Percentiles rank a stretch among this genome's conserved stretches.
Evolutionary conservation across 2,329 filamentous ascomycete genomes (phyloP).

Genomic region (Emergomyces orientalis): DNA sequence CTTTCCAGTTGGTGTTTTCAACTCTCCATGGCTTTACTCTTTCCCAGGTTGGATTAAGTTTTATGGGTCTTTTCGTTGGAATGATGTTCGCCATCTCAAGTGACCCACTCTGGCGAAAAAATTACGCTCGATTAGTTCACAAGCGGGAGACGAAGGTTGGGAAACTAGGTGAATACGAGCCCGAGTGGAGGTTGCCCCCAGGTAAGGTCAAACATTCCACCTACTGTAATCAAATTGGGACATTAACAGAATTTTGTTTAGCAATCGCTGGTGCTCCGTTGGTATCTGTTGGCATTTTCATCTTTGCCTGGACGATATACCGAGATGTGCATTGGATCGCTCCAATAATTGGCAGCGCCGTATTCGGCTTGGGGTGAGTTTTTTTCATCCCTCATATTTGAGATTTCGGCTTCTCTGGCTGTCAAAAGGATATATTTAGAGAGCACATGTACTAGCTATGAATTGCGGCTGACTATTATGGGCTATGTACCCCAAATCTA

Average conservation of each 20-base stretch:
- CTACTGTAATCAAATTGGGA: background rate
- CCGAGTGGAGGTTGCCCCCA: conserved; percentile 75
- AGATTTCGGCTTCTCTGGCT: background rate
- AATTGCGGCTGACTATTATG: background rate
- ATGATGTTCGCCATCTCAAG: conserved; percentile 39
- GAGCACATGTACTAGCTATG: background rate
- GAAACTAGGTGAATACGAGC: conserved; percentile 52
- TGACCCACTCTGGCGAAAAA: conserved; percentile 39
- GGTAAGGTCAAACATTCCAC: conserved; percentile 36
- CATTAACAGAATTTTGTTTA: conserved; percentile 12
- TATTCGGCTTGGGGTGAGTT: conserved; percentile 63
- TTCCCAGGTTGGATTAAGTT: conserved; percentile 71
- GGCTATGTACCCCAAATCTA: conserved; percentile 2
- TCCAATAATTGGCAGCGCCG: conserved; percentile 60
- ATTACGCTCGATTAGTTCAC: conserved; percentile 35
- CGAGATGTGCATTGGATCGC: conserved; percentile 63
- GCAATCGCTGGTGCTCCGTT: conserved; percentile 63
- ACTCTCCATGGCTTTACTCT: conserved; percentile 65
- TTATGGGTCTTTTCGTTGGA: conserved; percentile 49
- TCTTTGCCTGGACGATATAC: conserved; percentile 81
- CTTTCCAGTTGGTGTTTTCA: conserved; percentile 70
- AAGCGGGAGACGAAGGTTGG: conserved; percentile 29
- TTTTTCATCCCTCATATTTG: conserved; percentile 9
- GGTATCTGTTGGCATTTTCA: conserved; percentile 73
- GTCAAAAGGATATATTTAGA: background rate